Evolutionary conservation across 148 eudicot genomes (phyloP).

Genomic region (Hydrangea macrophylla): DNA sequence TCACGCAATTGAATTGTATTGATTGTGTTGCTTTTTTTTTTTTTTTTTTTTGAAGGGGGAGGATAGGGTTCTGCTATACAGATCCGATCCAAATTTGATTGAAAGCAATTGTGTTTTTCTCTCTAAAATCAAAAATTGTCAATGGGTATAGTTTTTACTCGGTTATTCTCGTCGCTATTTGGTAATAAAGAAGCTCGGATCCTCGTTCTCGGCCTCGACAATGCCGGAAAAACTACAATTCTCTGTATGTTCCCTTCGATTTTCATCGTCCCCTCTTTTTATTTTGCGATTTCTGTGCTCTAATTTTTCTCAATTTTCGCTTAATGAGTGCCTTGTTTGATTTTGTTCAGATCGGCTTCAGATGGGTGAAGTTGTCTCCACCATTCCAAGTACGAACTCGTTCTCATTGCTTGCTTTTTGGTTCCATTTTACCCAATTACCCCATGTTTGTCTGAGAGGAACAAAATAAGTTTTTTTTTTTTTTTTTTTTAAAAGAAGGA

Average conservation of each 20-base stretch:
- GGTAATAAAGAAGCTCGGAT: conserved; percentile 98
- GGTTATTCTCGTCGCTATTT: conserved; percentile 78
- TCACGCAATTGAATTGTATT: not conserved
- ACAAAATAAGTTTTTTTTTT: too few species aligned
- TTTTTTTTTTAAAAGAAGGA: too few species aligned
- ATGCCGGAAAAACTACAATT: conserved; percentile 99
- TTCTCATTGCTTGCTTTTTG: not conserved
- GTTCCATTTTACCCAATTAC: not conserved
- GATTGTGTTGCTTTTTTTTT: not conserved
- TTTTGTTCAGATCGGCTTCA: conserved; percentile 86
- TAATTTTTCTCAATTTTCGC: conserved; percentile 21
- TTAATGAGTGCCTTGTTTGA: conserved; percentile 15
- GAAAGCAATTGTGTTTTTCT: not conserved
- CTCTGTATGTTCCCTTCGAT: conserved; percentile 53
- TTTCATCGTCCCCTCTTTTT: not conserved
- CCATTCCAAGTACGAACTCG: conserved; percentile 85
- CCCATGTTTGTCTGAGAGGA: not conserved
- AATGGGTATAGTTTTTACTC: conserved; percentile 83
- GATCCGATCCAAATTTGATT: conserved; percentile 10
- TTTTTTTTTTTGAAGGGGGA: too few species aligned
- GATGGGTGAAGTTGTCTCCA: conserved; percentile 99
- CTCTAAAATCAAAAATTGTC: not conserved
- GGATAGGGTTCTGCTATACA: conserved; percentile 10
- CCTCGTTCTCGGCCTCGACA: conserved; percentile 94
- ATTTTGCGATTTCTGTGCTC: conserved; percentile 13